Evolutionary conservation across 139 green algal species (phyloP).

Genomic region (Chlorella vulgaris): DNA sequence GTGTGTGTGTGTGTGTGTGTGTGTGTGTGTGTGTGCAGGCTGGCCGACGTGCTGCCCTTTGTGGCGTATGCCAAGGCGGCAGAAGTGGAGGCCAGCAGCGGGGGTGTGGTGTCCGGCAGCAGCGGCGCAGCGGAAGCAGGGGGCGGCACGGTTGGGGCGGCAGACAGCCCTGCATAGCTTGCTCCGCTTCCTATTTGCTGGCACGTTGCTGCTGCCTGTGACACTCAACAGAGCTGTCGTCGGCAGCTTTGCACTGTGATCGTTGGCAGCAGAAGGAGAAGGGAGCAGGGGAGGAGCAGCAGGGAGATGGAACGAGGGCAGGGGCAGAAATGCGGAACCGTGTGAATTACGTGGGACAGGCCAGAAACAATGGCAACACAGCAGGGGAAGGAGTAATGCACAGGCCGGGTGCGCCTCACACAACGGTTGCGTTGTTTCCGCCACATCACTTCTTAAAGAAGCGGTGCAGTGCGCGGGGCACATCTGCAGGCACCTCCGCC

Average conservation of each 20-base stretch:
- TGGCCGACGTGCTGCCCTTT: slow-evolving; percentile 33
- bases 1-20: background rate
- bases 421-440: slow-evolving; percentile 55
- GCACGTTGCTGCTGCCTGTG: too few relatives aligned
- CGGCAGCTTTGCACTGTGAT: too few relatives aligned
- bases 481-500: slow-evolving; percentile 44
- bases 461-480: slow-evolving; percentile 67
- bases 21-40: background rate
- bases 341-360: background rate
- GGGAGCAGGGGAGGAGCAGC: background rate
- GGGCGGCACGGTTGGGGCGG: background rate
- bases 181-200: too few relatives aligned
- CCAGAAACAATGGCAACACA: background rate
- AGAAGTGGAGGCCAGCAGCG: background rate
- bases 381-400: too few relatives aligned
- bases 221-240: too few relatives aligned
- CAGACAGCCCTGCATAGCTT: background rate
- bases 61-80: slow-evolving; percentile 17
- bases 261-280: too few relatives aligned
- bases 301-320: too few relatives aligned
- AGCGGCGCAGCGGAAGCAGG: background rate
- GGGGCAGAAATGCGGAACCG: too few relatives aligned
- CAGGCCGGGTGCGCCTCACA: background rate
- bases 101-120: background rate
- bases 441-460: slow-evolving; percentile 63